A percentile compares a stretch with the other conserved stretches of the same genome.
Evolutionary conservation across 805 yeast genomes (phyloP).

Genomic region (Maudiozyma pseudohumilis): DNA sequence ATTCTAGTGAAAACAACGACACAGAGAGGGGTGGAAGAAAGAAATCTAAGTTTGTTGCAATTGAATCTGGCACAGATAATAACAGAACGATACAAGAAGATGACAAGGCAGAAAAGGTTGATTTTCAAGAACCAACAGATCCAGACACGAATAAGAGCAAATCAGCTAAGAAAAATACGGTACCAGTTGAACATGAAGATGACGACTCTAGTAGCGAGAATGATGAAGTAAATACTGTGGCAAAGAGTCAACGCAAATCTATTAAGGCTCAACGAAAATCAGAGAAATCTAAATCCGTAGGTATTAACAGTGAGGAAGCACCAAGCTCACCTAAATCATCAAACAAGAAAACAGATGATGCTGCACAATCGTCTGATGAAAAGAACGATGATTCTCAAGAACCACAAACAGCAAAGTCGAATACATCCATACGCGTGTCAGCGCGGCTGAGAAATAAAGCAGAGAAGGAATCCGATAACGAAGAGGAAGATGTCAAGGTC

Average conservation of each 20-base stretch:
- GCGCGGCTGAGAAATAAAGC: not conserved
- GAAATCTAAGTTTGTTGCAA: not conserved
- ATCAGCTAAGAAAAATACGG: no score
- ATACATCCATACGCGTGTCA: conserved; percentile 1
- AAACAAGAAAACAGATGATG: not conserved
- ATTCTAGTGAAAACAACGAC: not conserved
- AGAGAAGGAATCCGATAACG: not conserved
- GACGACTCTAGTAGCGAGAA: no score
- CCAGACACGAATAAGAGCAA: no score
- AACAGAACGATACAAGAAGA: no score
- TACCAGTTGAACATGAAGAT: no score
- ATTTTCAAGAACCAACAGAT: no score
- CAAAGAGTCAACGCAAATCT: no score
- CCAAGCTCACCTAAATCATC: not conserved
- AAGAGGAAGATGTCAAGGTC: conserved; percentile 1
- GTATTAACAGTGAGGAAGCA: not conserved
- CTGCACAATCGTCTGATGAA: not conserved
- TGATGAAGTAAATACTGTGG: no score
- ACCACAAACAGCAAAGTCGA: not conserved
- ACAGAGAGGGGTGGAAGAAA: conserved; percentile 3
- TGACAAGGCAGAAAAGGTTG: no score
- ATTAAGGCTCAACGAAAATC: no score
- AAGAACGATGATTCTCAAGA: conserved; percentile 3
- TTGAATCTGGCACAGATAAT: no score
- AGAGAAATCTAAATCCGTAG: not conserved